Conservation (phyloP, 768 basidiomycete genomes). For the Pholiota microspora region DNA sequence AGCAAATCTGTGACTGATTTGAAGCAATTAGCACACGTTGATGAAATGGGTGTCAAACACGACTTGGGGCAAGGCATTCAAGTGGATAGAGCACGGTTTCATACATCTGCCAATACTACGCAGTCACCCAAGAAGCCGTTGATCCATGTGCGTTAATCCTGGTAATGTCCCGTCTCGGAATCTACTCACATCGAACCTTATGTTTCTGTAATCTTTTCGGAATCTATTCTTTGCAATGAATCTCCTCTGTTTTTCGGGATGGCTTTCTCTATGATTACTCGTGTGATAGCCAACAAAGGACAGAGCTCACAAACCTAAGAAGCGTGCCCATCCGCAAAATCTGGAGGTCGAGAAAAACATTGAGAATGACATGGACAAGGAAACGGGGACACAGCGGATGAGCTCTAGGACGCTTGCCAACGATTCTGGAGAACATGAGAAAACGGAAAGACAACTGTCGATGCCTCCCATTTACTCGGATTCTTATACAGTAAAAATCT, state of each 20-base stretch:
- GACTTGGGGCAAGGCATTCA: conserved; percentile 10
- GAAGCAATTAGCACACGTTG: conserved; percentile 41
- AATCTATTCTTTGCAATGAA: conserved; percentile 20
- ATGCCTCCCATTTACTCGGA: neutral
- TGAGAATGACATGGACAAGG: neutral
- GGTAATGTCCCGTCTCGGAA: conserved; percentile 49
- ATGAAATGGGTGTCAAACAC: conserved; percentile 48
- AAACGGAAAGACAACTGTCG: neutral
- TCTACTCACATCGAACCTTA: conserved; percentile 42
- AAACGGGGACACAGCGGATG: neutral
- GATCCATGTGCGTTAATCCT: conserved; percentile 85
- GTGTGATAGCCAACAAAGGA: conserved; percentile 68
- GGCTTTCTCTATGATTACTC: conserved; percentile 18
- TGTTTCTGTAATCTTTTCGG: conserved; percentile 24
- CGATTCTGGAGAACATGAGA: neutral
- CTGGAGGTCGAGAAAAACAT: neutral
- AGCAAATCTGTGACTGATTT: conserved; percentile 50
- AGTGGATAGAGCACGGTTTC: too few relatives aligned
- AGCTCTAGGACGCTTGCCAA: neutral
- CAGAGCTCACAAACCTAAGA: conserved; percentile 67
- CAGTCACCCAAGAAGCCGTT: conserved; percentile 60
- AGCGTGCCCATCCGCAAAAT: conserved; percentile 18
- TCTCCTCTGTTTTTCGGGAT: conserved; percentile 22
- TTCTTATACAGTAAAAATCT: neutral
- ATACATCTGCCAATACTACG: conserved; percentile 14